phyloP scores from a whole-genome alignment of 208 protist genomes.

The Angomonas desouzai region DNA sequence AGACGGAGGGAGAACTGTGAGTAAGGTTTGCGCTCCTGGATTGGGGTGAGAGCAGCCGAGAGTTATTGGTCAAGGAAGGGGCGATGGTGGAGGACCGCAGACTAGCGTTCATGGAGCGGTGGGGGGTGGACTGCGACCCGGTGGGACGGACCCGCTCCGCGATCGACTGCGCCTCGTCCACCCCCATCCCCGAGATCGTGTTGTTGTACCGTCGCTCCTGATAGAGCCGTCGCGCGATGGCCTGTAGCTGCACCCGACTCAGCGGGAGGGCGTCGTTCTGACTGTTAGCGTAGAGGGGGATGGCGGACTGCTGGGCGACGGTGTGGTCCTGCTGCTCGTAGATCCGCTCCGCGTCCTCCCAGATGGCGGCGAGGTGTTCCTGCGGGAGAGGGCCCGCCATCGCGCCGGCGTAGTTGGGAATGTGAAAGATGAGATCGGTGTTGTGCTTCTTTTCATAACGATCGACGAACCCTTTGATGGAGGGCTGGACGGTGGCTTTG shows the following conservation, averaged over 20 bases:
- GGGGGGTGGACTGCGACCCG: neutral
- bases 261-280: constrained; percentile 18
- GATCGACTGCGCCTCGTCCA: constrained; percentile 13
- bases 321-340: constrained; percentile 20
- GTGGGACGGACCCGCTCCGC: neutral
- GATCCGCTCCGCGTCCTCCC: constrained; percentile 29
- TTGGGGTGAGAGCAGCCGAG: neutral
- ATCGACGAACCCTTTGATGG: constrained; percentile 23
- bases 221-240: constrained; percentile 19
- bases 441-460: constrained; percentile 10
- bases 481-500: constrained; percentile 10
- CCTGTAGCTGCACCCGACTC: constrained; percentile 16
- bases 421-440: constrained; percentile 23
- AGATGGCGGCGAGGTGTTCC: constrained; percentile 38
- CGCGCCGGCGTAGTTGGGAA: constrained; percentile 18
- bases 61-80: neutral
- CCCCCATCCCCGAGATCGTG: constrained; percentile 27
- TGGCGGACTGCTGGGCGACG: constrained; percentile 21
- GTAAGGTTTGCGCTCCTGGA: neutral
- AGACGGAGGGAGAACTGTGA: neutral
- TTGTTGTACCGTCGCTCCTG: constrained; percentile 21
- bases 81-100: neutral
- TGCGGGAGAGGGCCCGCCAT: constrained; percentile 33
- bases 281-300: constrained; percentile 30
- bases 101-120: neutral